Evolutionary conservation across 2,329 filamentous ascomycete genomes (phyloP), one percentile per base, ranked within the genome.

Genomic region (Aspergillus sp.): DNA sequence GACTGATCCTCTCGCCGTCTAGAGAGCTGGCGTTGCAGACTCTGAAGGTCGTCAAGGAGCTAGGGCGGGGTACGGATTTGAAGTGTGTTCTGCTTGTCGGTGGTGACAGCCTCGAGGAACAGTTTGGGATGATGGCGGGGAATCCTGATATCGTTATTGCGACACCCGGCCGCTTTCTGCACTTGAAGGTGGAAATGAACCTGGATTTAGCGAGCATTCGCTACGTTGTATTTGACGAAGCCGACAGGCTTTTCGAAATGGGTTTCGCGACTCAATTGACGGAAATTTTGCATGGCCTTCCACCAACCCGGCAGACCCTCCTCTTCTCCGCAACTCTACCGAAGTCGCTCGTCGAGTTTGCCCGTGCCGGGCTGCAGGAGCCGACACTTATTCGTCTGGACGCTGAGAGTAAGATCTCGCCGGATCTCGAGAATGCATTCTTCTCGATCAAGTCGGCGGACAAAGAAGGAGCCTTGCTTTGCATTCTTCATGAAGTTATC

Each of bases 101-200:
- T 60, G 91, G 91, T 62, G 91, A 98, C 60, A 93, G 85, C 53
- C 62, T 96, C 40, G 91, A 96, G 58, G 89, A 96, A 47, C 91
- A 96, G 58, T 96, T 96, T 58, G 75, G 78, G 35, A 80, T 81
- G 57, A 93, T 96, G 85, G 80, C 88, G 1, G 77, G 80, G 20
- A 98, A 98, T 56, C 91, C 93, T 0, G 93, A 98, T 57, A 93
- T 98, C 45, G 77, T 98, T 48, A 96, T 98, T 52, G 91, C 91
- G 8, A 96, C 93, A 0, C 91, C 91, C 0, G 91, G 93, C 58
- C 84, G 91, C 48, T 98, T 98, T 49, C 67, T 98, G 45, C 91
- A 98, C 69, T 64, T 98, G 43, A 93, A 96, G 63, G 89, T 96
- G 13, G 91, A 98, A 56, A 98, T 98, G 93, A 71, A 72, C 7